Base-by-base conservation (phyloP, 2,329 filamentous ascomycete species). In the Colletotrichum endophyticum region DNA sequence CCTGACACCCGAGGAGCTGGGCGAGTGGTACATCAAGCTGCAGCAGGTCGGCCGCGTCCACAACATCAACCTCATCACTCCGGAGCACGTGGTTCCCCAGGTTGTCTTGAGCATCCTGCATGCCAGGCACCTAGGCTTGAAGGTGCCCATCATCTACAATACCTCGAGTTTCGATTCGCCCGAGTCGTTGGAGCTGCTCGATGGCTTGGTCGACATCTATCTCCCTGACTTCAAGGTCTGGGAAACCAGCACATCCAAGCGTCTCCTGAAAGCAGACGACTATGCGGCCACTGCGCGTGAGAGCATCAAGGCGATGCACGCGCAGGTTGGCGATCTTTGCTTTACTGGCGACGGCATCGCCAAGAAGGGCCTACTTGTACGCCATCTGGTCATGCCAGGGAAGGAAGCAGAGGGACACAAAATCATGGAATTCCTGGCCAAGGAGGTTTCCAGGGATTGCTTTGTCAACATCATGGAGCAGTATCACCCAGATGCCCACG, bases 401-500 rank as follows among this genome's bases (percentile, higher is more conserved):
- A 92, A 93, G 80, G 94, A 95, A 81, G 91, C 91, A 22, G 95
- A 97, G 84, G 94, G 94, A 0, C 88, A 89, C 67, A 87, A 92
- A 78, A 97, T 98, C 76, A 94, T 98, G 88, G 88, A 86, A 77
- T 98, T 95, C 89, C 87, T 98, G 19, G 95, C 94, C 0, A 87
- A 90, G 32, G 91, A 95, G 69, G 89, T 98, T 3, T 95, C 94
- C 5, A 89, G 87, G 72, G 95, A 97, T 83, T 88, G 94, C 59
- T 96, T 96, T 84, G 91, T 97, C 76, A 94, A 98, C 82, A 93
- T 98, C 79, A 97, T 97, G 95, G 95, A 98, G 84, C 95, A 98
- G 84, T 97, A 97, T 81, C 92, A 92, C 78, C 95, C 95, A 0
- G 91, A 94, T 78, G 95, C 94, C 0, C 92, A 98, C 83, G 95